These are phyloP conservation scores for Ustulina deusta DNA, from an alignment of 2,329 filamentous ascomycete species.

Conservation along the genomic window DNA sequence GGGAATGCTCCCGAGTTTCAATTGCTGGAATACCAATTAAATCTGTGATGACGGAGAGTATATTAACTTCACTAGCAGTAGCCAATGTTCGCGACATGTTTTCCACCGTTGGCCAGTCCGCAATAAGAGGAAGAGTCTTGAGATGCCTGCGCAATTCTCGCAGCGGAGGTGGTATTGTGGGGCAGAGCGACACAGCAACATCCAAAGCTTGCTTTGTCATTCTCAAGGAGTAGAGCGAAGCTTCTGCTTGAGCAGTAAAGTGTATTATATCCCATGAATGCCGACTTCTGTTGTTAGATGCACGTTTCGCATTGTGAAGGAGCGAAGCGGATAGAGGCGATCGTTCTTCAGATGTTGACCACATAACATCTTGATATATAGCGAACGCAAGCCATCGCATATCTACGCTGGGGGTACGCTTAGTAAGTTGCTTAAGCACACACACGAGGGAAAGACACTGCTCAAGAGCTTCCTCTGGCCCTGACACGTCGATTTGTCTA, in stretches of 20 bases:
- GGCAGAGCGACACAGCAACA: constrained; percentile 34
- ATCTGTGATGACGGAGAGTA: constrained; percentile 35
- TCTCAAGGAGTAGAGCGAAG: constrained; percentile 71
- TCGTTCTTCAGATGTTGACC: constrained; percentile 50
- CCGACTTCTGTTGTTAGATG: constrained; percentile 49
- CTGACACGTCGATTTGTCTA: constrained; percentile 48
- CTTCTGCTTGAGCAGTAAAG: constrained; percentile 70
- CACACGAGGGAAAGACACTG: constrained; percentile 45
- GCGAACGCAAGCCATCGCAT: constrained; percentile 54
- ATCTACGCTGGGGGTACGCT: constrained; percentile 28
- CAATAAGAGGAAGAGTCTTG: constrained; percentile 41
- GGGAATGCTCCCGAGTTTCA: constrained; percentile 1
- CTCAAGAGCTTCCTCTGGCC: constrained; percentile 36
- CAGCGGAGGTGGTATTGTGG: constrained; percentile 32
- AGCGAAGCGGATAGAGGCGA: constrained; percentile 49
- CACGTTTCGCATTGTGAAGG: constrained; percentile 45
- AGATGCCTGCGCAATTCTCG: constrained; percentile 41
- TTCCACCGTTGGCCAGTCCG: constrained; percentile 47
- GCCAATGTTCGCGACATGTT: constrained; percentile 38
- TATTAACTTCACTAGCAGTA: constrained; percentile 28
- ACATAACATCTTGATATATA: constrained; percentile 53
- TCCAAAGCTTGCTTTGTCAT: constrained; percentile 64
- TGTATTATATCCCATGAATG: constrained; percentile 71
- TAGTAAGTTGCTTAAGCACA: constrained; percentile 44
- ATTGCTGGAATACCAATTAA: constrained; percentile 40